Base-by-base conservation (phyloP, 306 rosid genomes). In the Corylus avellana region DNA sequence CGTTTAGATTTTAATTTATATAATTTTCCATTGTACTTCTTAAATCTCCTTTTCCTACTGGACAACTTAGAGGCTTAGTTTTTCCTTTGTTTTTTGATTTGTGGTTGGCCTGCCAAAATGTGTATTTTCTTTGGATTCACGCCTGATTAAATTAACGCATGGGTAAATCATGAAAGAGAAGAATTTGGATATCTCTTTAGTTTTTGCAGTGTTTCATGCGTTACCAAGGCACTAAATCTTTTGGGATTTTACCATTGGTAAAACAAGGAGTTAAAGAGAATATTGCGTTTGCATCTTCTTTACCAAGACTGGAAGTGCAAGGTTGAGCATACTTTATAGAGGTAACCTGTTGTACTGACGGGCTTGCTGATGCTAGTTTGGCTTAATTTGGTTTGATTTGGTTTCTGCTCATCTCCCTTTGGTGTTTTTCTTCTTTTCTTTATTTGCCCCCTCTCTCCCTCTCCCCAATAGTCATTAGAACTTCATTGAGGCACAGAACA, bases 11-110 rank as follows among this genome's bases (percentile, higher is more conserved):
- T 42, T 39, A 56, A 51, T 56, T 66, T 4, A 35, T 16, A 39
- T 8, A 35, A 35, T 14, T 66, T 66, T 37, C 39, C 4, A 17
- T 66, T 66, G 50, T 66, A 66, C 47, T 66, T 66, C 72, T 37
- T 18, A 37, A 14, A 13, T 66, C 72, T 37, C 2, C 17, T 37
- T 32, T 66, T 39, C 49, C 25, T 37, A 16, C 16, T 66, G 25
- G 48, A 39, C 49, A 37, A 66, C 50, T 66, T 66, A 66, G 72
- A 66, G 50, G 71, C 49, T 32, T 66, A 66, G 71, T 35, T 39
- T 66, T 39, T 37, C 22, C 17, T 64, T 37, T 1, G 1, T 64
- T 37, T 64, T 32, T 0, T 29, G 42, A 4, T 66, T 35, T 37
- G 13, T 37, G 5, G 48, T 37, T 66, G 14, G 49, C 27, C 13